Conservation (phyloP, 225 moss, liverwort and hornwort species). For the Anthoceros angustus region DNA sequence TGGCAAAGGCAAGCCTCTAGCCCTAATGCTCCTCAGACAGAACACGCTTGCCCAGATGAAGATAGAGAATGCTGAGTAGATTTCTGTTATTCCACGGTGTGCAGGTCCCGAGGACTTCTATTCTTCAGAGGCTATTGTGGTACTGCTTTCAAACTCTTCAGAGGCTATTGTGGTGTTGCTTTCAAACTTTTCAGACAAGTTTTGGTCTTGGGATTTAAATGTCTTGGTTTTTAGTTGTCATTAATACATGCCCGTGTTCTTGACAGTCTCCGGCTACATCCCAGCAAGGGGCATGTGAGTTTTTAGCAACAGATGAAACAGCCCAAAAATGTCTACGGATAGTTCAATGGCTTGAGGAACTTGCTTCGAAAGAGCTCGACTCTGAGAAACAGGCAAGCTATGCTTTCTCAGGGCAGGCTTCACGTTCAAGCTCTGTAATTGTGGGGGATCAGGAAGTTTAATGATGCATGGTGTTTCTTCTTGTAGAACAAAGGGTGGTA, state of each 20-base stretch:
- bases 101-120: constrained; percentile 53
- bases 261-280: constrained; percentile 60
- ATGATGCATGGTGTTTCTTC: neutral
- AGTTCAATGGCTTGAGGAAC: constrained; percentile 79
- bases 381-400: constrained; percentile 52
- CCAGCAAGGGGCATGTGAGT: constrained; percentile 72
- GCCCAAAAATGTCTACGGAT: constrained; percentile 74
- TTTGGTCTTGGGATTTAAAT: neutral
- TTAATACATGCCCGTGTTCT: neutral
- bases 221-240: neutral
- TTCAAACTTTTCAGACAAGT: constrained; percentile 7
- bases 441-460: neutral
- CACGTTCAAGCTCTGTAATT: neutral
- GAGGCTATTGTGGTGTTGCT: constrained; percentile 41
- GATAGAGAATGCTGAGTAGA: neutral
- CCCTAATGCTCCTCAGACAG: neutral
- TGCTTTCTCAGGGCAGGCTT: neutral
- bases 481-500: constrained; percentile 85
- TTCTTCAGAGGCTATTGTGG: constrained; percentile 44
- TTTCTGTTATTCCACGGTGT: neutral
- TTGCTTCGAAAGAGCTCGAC: constrained; percentile 83
- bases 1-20: constrained; percentile 40
- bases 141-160: constrained; percentile 15
- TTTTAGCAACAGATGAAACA: constrained; percentile 54
- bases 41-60: too few species aligned